Conservation (phyloP, 768 basidiomycete genomes). For the Roridomyces roridus region DNA sequence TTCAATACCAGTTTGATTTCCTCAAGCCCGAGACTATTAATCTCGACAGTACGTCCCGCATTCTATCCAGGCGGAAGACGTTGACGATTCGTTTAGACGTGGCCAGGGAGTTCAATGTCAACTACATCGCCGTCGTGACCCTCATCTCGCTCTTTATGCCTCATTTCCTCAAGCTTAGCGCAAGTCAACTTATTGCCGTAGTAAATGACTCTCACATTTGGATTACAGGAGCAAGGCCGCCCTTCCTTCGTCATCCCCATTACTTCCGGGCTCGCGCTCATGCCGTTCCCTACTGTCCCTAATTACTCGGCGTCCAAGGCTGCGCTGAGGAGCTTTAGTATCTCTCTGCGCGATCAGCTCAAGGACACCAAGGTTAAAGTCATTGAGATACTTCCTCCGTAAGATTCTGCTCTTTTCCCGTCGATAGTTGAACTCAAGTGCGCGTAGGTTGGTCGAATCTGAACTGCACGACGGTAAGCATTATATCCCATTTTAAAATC, state of each 20-base stretch:
- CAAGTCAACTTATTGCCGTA: slow-evolving; percentile 37
- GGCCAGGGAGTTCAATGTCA: slow-evolving; percentile 54
- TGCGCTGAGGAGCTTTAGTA: slow-evolving; percentile 57
- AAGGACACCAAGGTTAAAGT: slow-evolving; percentile 57
- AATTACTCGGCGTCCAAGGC: slow-evolving; percentile 67
- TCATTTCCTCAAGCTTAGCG: slow-evolving; percentile 60
- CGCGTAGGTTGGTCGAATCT: slow-evolving; percentile 59
- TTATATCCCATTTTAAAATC: neutral
- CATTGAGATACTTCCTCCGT: slow-evolving; percentile 66
- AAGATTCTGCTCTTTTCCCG: too few species aligned
- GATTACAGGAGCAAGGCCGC: slow-evolving; percentile 46
- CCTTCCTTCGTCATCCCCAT: slow-evolving; percentile 57
- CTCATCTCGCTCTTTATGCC: slow-evolving; percentile 56
- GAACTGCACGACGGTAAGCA: slow-evolving; percentile 63
- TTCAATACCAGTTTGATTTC: slow-evolving; percentile 58
- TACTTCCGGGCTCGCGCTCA: slow-evolving; percentile 57
- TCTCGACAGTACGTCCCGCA: slow-evolving; percentile 35
- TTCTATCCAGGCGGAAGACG: too few species aligned
- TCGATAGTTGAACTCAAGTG: too few species aligned
- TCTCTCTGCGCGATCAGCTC: slow-evolving; percentile 54
- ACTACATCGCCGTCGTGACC: slow-evolving; percentile 59
- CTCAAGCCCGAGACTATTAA: slow-evolving; percentile 41
- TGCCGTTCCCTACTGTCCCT: slow-evolving; percentile 46
- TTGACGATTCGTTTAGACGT: slow-evolving; percentile 45
- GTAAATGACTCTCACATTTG: neutral